phyloP scores from a whole-genome alignment of 148 eudicot species.

The Fallopia convolvulus region DNA sequence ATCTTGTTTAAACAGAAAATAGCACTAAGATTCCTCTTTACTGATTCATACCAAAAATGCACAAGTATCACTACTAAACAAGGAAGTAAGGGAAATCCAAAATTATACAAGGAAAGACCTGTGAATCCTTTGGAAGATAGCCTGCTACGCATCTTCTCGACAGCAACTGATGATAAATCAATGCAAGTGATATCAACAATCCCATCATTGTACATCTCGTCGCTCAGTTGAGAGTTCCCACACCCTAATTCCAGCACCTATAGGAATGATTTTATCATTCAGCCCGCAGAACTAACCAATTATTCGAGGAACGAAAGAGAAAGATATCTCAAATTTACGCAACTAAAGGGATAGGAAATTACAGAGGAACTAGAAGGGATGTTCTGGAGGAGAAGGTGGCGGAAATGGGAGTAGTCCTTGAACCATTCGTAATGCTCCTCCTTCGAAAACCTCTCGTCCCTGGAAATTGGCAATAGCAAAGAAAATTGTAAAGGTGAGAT shows the following conservation, averaged over 20 bases:
- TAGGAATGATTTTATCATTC: background rate
- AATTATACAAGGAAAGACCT: conserved; percentile 34
- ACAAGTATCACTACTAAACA: background rate
- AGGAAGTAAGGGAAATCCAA: background rate
- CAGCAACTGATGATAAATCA: conserved; percentile 84
- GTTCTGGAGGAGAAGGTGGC: conserved; percentile 67
- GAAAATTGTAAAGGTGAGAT: background rate
- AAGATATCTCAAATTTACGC: background rate
- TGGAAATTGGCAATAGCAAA: conserved; percentile 16
- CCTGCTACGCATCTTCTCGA: conserved; percentile 56
- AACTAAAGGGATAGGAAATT: background rate
- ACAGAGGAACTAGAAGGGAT: conserved; percentile 59
- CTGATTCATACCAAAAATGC: background rate
- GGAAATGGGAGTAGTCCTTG: conserved; percentile 90
- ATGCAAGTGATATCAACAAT: conserved; percentile 68
- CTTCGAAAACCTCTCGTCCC: conserved; percentile 71
- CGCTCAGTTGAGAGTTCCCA: conserved; percentile 88
- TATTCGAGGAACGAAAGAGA: background rate
- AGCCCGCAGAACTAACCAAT: background rate
- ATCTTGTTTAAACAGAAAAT: background rate
- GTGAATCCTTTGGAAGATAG: conserved; percentile 46
- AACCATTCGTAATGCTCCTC: conserved; percentile 97
- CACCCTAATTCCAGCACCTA: conserved; percentile 95
- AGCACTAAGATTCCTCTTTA: background rate
- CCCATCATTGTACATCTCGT: conserved; percentile 73